Evolutionary conservation across 2,329 filamentous ascomycete genomes (phyloP).

Genomic region (Penicillium sp.): DNA sequence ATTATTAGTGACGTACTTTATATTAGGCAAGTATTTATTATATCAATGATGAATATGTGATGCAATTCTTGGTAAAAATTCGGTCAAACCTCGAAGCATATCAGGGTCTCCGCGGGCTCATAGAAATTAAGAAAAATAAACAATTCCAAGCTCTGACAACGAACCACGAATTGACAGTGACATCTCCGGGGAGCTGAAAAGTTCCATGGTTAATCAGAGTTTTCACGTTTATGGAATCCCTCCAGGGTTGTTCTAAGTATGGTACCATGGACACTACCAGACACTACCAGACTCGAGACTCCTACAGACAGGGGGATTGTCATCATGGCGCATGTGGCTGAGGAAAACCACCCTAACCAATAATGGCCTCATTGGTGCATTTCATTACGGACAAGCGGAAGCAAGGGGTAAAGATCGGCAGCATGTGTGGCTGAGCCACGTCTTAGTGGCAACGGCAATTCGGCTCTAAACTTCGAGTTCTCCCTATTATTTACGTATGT

Average conservation of each 20-base stretch:
- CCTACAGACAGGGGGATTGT: not conserved
- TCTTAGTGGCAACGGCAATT: not conserved
- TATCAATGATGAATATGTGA: not conserved
- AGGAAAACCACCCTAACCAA: not conserved
- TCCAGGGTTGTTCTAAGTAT: not conserved
- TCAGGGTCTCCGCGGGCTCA: not conserved
- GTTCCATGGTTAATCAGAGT: constrained; percentile 12
- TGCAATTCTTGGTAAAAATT: not conserved
- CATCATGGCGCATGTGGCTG: constrained; percentile 6
- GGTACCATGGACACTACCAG: not conserved
- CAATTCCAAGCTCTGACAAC: not conserved
- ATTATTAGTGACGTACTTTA: not conserved
- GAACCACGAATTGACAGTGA: not conserved
- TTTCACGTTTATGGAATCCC: not conserved
- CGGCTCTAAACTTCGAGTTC: not conserved
- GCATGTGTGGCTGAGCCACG: not conserved
- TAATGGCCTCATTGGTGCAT: not conserved
- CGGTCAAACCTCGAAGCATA: not conserved
- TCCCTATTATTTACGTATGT: not conserved
- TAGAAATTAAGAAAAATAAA: not conserved
- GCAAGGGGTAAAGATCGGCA: constrained; percentile 6
- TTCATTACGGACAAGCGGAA: not conserved
- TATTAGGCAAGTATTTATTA: not conserved
- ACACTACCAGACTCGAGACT: not conserved
- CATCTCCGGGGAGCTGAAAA: constrained; percentile 5